Conservation (phyloP, 176 grass and related monocot species). For the Rhynchospora breviuscula region DNA sequence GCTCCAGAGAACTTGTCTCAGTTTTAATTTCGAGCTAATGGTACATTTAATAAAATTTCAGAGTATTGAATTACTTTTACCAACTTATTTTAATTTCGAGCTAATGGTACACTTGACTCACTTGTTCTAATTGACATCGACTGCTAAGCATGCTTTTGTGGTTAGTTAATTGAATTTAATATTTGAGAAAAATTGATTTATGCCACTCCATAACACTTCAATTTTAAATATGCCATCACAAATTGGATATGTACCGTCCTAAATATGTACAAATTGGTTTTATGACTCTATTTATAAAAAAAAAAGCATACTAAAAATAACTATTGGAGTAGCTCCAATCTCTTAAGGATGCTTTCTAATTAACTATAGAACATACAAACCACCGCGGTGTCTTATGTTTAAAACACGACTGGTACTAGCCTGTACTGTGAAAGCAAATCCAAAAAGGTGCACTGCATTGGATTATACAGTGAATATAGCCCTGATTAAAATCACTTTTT, state of each 20-base stretch:
- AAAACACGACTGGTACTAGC: not conserved
- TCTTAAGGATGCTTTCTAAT: not conserved
- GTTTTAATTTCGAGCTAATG: not conserved
- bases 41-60: slow-evolving; percentile 22
- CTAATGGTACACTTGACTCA: too few species aligned
- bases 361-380: not conserved
- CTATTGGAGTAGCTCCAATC: not conserved
- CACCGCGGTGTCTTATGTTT: not conserved
- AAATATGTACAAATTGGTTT: too few species aligned
- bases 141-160: not conserved
- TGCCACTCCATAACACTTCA: too few species aligned
- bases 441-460: not conserved
- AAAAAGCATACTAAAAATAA: too few species aligned
- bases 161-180: not conserved
- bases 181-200: too few species aligned
- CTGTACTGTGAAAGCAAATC: not conserved
- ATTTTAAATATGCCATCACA: too few species aligned
- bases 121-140: not conserved
- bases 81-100: too few species aligned
- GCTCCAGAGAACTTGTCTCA: slow-evolving; percentile 7
- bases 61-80: not conserved
- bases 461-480: too few species aligned
- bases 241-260: too few species aligned
- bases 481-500: too few species aligned
- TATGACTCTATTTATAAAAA: too few species aligned